Base-by-base conservation (phyloP, 2,329 filamentous ascomycete species). In the Sphaerulina vaccinii region DNA sequence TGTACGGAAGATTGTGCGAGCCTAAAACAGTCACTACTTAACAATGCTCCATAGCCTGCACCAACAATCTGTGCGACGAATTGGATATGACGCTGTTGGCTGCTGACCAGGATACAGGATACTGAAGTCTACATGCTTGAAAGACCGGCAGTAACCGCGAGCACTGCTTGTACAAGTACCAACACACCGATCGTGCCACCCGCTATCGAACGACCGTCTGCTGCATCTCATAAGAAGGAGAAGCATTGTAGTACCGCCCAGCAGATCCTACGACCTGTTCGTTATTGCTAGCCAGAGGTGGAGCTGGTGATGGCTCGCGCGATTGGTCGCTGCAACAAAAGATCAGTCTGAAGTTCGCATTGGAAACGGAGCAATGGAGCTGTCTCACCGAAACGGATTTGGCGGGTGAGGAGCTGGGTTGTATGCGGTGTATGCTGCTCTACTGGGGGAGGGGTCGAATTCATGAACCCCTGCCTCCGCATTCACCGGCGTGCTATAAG, bases 401-500 rank as follows among this genome's bases (percentile, higher is more conserved):
- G 41, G 37, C 50, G 57, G 52, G 57, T 52, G 40, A 27, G 45
- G 46, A 40, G 44, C 52, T 50, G 57, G 49, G 50, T 57, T 56
- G 54, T 60, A 57, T 49, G 57, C 57, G 29, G 52, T 56, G 44
- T 54, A 45, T 9, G 33, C 8, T 40, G 43, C 29, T 35, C 47
- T 47, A 42, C 52, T 54, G 13, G 44, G 38, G 24, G 51, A 21
- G n/a, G n/a, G n/a, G n/a, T n/a, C n/a, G n/a, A 23, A 40, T 16
- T 39, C 52, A 27, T 15, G 16, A 15, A 39, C 36, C 49, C 49
- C 56, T 55, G 53, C 41, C 51, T 56, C 60, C 48, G 51, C 46
- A 32, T 55, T 45, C 38, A 54, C 57, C 52, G 52, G 57, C 33
- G 52, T 50, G 40, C 46, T 47, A 47, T 64, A 60, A 32, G 54